phyloP scores from a whole-genome alignment of 495 filamentous ascomycete species.

The Echria macrotheca region DNA sequence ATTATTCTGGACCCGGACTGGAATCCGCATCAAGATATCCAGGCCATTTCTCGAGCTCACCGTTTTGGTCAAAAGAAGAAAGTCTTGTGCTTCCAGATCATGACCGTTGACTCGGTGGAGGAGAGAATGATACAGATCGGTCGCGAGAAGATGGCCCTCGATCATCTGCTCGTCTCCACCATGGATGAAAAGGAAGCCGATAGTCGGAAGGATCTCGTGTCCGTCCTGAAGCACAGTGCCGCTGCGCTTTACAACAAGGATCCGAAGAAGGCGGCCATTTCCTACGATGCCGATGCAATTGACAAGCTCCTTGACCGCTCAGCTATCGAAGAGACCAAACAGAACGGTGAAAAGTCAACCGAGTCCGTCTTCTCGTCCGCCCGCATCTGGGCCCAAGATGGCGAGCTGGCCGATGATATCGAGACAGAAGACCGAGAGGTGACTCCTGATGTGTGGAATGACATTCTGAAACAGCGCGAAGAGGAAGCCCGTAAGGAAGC shows the following conservation, averaged over 20 bases:
- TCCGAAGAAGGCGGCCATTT: conserved; percentile 56
- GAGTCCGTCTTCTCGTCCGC: conserved; percentile 85
- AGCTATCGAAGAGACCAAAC: conserved; percentile 65
- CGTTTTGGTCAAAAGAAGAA: conserved; percentile 94
- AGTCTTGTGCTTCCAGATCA: conserved; percentile 89
- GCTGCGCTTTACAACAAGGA: conserved; percentile 79
- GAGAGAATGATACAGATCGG: conserved; percentile 97
- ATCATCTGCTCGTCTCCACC: conserved; percentile 87
- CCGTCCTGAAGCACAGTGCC: conserved; percentile 83
- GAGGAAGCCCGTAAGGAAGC: conserved; percentile 65
- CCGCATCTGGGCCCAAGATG: conserved; percentile 85
- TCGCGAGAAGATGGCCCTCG: conserved; percentile 88
- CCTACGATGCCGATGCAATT: conserved; percentile 73
- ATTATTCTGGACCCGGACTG: conserved; percentile 98
- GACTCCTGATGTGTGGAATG: conserved; percentile 75
- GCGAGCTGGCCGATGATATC: conserved; percentile 52
- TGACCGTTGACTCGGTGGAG: conserved; percentile 81
- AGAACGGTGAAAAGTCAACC: conserved; percentile 50
- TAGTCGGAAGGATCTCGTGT: conserved; percentile 70
- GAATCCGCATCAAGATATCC: conserved; percentile 97
- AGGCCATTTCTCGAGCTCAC: conserved; percentile 89
- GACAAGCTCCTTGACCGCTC: conserved; percentile 86
- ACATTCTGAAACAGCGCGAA: conserved; percentile 77
- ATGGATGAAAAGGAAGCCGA: conserved; percentile 73
- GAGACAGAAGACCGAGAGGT: conserved; percentile 46